Evolutionary conservation across 345 rosid species (phyloP), one percentile per base, ranked within the genome.

Genomic region (Eucalyptus victrix): DNA sequence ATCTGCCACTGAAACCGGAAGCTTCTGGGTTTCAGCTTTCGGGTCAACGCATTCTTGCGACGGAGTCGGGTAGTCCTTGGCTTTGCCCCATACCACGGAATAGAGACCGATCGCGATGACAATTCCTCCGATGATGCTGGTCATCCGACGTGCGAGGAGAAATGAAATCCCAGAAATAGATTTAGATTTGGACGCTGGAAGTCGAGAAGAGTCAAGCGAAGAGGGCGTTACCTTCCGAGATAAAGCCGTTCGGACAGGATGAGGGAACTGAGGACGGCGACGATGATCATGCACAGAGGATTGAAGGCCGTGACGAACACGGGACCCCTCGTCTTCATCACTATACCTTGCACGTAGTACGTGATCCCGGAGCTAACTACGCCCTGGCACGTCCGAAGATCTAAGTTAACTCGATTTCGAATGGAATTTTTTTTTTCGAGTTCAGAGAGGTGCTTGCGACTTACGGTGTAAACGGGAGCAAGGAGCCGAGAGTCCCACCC

Each of bases 301-400:
- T 96, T 96, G 89, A 97, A 96, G 14, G 95, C 96, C 19, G 98
- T 96, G 19, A 95, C 97, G 42, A 96, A 97, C 12, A 95, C 98
- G 1, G 95, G 97, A 5, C 97, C 97, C 92, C 95, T 95, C 12
- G 94, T 92, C 89, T 92, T 94, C 97, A 96, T 92, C 88, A 96
- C 98, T 32, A 93, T 88, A 2, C 98, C 97, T 96, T 96, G 97
- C 67, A 96, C 96, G 53, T 97, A 95, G 87, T 96, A 96, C 1
- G 97, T 92, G 28, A 97, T 88, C 15, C 98, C 98, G 6, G 96
- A 96, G 89, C 95, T 92, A 69, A 96, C 90, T 18, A 97, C 88
- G 24, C 97, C 98, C 97, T 95, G 91, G 17, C 30, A 40, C 45
- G 28, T 23, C 58, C 10, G 30, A 69, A 67, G 62, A 45, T 49